Evolutionary conservation across 2,329 filamentous ascomycete genomes (phyloP), one percentile per base, ranked within the genome.

Genomic region (Myriosclerotinia scirpicola): DNA sequence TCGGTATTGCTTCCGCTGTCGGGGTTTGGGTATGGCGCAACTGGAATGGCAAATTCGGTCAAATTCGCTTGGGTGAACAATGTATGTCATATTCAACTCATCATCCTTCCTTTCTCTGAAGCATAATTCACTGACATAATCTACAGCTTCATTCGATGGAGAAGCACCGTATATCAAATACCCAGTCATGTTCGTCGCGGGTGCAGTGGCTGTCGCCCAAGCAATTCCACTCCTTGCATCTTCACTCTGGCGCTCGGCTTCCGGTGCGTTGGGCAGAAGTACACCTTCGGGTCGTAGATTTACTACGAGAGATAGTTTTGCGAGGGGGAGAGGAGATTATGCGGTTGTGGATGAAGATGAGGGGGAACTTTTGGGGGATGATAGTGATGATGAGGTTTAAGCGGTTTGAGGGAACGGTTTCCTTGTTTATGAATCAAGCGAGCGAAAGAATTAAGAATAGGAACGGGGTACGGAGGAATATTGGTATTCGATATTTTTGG

Each of bases 361-460:
- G 77, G 94, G 94, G 59, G 94, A 98, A 81, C 81, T 99, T 72
- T 80, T 99, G 46, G 95, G 95, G 0, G 94, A 97, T 72, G 93
- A 96, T 68, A 93, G 92, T 72, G 94, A 97, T 71, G 93, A 97
- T 75, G 94, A 97, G 69, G 90, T 89, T 59, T 88, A 65, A 58
- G 17, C 30, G 26, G 7, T 20, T 22, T 52, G 34, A 2, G 48
- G 20, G 26, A 14, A 22, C 22, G 17, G 9, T 36, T 17, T 12
- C n/a, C 11, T 55, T 54, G 20, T 50, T 22, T 54, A 54, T 38
- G 34, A 26, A 14, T 50, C n/a, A 14, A 50, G n/a, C n/a, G n/a
- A 26, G 14, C 3, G 22, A 11, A 12, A 0, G 14, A 14, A 38
- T 9, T 14, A 15, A 14, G 54, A 40, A 9, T 12, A 3, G 40